A percentile compares a stretch with the other conserved stretches of the same genome.
These are phyloP conservation scores for Trichosporon ovoides DNA, from an alignment of 1,284 basidiomycete genomes.

Conservation along the genomic window DNA sequence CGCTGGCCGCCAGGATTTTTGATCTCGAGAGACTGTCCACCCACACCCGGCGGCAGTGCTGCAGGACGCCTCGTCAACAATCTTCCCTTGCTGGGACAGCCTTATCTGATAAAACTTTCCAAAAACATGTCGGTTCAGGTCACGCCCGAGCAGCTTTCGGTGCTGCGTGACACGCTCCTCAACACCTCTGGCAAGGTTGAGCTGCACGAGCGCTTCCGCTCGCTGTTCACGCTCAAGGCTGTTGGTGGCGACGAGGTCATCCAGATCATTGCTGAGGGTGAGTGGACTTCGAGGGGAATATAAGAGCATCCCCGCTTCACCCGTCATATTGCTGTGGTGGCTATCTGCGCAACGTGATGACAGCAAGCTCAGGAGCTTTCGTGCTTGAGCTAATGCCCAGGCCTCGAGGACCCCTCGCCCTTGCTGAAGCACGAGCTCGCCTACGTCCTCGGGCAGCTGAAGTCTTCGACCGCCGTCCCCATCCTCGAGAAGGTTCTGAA, in stretches of 20 bases:
- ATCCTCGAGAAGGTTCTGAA: conserved; percentile 71
- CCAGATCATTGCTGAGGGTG: conserved; percentile 77
- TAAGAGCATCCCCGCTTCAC: no score
- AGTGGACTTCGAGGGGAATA: no score
- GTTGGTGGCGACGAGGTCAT: conserved; percentile 70
- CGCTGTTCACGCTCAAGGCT: conserved; percentile 88
- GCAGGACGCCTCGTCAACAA: neutral
- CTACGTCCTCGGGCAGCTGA: conserved; percentile 93
- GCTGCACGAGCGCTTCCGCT: conserved; percentile 83
- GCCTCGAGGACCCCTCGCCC: conserved; percentile 79
- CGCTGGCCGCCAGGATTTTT: neutral
- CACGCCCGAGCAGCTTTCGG: conserved; percentile 38
- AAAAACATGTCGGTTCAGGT: conserved; percentile 36
- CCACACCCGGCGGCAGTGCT: neutral
- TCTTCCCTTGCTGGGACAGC: neutral
- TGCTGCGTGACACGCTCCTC: conserved; percentile 57
- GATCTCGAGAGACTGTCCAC: neutral
- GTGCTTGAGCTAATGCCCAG: conserved; percentile 49
- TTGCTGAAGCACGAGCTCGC: conserved; percentile 95
- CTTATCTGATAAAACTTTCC: conserved; percentile 10
- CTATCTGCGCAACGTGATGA: no score
- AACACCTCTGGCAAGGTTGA: conserved; percentile 68
- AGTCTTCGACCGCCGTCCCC: conserved; percentile 66
- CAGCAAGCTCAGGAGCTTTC: no score
- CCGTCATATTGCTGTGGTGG: no score